These are phyloP conservation scores for Podaxis sp. DNA, from an alignment of 768 basidiomycete genomes.

Conservation along the genomic window DNA sequence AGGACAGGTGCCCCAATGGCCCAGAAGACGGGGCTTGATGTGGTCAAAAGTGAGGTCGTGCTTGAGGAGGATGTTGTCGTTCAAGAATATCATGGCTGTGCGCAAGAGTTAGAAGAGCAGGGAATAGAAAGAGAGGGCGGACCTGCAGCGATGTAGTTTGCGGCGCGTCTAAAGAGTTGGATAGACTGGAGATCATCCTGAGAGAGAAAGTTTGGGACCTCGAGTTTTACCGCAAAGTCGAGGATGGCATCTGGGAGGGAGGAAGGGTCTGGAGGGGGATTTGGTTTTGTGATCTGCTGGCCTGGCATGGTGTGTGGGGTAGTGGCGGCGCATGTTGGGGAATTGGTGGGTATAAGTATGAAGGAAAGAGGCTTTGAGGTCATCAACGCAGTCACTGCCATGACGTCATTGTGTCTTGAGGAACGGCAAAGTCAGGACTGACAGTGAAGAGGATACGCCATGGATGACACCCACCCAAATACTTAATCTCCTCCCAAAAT, in stretches of 20 bases:
- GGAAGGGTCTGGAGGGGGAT: conserved; percentile 71
- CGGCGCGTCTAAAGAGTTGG: conserved; percentile 56
- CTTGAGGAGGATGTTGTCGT: conserved; percentile 67
- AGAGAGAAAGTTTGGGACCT: conserved; percentile 46
- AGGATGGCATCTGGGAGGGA: conserved; percentile 59
- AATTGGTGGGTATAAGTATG: background rate
- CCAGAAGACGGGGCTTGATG: conserved; percentile 80
- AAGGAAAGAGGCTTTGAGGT: background rate
- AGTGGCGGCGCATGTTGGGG: background rate
- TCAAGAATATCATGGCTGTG: conserved; percentile 84
- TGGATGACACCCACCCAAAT: too few relatives aligned
- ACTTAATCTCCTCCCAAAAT: background rate
- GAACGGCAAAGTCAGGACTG: too few relatives aligned
- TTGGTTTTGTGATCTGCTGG: conserved; percentile 55
- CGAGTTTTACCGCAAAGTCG: conserved; percentile 46
- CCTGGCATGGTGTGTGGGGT: conserved; percentile 48
- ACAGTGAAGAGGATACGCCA: too few relatives aligned
- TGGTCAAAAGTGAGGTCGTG: conserved; percentile 58
- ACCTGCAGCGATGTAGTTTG: conserved; percentile 73
- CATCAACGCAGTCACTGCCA: background rate
- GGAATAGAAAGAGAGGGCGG: conserved; percentile 16
- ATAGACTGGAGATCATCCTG: conserved; percentile 51
- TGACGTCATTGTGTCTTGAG: background rate
- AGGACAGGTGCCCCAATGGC: conserved; percentile 85
- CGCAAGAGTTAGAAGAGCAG: background rate